Evolutionary conservation across 768 basidiomycete genomes (phyloP).

Genomic region (Termitomyces sp.): DNA sequence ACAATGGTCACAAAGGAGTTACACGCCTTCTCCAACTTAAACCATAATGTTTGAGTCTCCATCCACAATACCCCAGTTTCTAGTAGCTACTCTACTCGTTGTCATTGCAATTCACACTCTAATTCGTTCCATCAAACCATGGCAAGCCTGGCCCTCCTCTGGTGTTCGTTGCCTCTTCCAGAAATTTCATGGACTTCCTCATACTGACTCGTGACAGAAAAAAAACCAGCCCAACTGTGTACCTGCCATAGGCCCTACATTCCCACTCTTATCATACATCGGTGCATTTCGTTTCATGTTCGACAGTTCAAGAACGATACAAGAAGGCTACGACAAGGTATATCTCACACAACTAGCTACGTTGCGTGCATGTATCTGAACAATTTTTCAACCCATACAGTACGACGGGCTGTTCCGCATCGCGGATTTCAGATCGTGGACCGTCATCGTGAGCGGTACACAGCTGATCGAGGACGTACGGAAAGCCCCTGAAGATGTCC

Average conservation of each 20-base stretch:
- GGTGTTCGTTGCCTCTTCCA: not conserved
- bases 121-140: not conserved
- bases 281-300: slow-evolving; percentile 7
- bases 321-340: slow-evolving; percentile 12
- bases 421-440: slow-evolving; percentile 19
- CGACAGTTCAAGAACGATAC: slow-evolving; percentile 5
- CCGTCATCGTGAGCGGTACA: slow-evolving; percentile 22
- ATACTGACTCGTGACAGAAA: not conserved
- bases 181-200: not conserved
- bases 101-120: not conserved
- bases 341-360: not conserved
- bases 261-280: slow-evolving; percentile 6
- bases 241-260: slow-evolving; percentile 6
- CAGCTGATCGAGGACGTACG: slow-evolving; percentile 24
- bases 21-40: no score
- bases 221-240: not conserved
- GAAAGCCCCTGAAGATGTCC: slow-evolving; percentile 24
- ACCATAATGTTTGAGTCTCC: not conserved
- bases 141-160: not conserved
- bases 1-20: no score
- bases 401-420: slow-evolving; percentile 5
- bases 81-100: not conserved
- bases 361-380: no score
- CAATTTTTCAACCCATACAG: not conserved
- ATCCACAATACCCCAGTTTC: not conserved